Percentiles rank a stretch among this genome's conserved stretches.
These are phyloP conservation scores for Zymoseptoria pseudotritici DNA, from an alignment of 2,329 filamentous ascomycete genomes.

Conservation along the genomic window DNA sequence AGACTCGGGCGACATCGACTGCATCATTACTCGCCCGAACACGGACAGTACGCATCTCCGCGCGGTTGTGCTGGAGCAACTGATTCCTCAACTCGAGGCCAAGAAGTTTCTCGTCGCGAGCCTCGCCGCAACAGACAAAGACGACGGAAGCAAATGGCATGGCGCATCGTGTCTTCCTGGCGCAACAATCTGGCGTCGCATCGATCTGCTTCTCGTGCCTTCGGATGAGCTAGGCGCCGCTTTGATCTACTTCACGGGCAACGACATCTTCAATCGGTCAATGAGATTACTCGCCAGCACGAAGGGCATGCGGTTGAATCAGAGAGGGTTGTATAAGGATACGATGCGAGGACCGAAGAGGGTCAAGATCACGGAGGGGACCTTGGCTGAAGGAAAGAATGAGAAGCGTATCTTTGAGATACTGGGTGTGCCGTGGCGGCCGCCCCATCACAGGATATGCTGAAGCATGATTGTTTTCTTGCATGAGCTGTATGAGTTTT, in stretches of 20 bases:
- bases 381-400: conserved; percentile 63
- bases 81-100: conserved; percentile 56
- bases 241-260: conserved; percentile 90
- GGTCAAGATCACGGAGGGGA: conserved; percentile 58
- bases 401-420: conserved; percentile 76
- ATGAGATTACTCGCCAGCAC: conserved; percentile 70
- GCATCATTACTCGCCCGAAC: conserved; percentile 66
- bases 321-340: conserved; percentile 68
- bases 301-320: conserved; percentile 79
- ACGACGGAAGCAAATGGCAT: conserved; percentile 73
- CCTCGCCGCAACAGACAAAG: conserved; percentile 49
- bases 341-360: conserved; percentile 54
- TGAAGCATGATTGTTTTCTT: conserved; percentile 34
- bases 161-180: conserved; percentile 68
- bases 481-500: background rate
- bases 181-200: conserved; percentile 62
- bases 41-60: conserved; percentile 53
- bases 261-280: conserved; percentile 89
- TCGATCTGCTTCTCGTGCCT: conserved; percentile 80
- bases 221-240: conserved; percentile 73
- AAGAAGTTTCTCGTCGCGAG: conserved; percentile 61
- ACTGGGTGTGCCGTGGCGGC: conserved; percentile 76
- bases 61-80: conserved; percentile 52
- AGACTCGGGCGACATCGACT: conserved; percentile 74
- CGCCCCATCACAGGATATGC: conserved; percentile 69